Base-by-base conservation (phyloP, 805 yeast genomes). In the Candida succiphila region DNA sequence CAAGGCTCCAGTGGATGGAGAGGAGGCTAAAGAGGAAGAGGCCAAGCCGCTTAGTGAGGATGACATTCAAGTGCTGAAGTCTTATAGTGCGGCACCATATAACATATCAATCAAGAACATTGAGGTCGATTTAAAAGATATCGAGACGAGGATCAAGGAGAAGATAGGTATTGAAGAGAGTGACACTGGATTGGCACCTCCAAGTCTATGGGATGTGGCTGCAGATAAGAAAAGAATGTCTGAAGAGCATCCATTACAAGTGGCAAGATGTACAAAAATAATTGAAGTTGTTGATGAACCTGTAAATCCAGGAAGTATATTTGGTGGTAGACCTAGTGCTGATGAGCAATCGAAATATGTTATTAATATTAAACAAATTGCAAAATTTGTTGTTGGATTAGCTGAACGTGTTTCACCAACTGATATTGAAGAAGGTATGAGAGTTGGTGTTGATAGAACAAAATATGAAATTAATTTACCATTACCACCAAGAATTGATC, bases 371-470 rank as follows among this genome's bases (percentile, higher is more conserved):
- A 92, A 94, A 61, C 99, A 94, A 58, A 89, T 92, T 46, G 99
- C 99, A 41, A 92, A 92, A 59, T 92, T 92, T 53, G 96, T 92
- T 29, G 98, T 92, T 30, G 94, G 89, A 4, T 67, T 92, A 39
- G 99, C 97, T 31, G 96, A 94, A 56, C 76, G 95, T 43, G 96
- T 92, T 10, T 83, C 95, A 12, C 98, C 98, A 24, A 92, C 98
- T 0, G 99, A 92, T 69, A 88, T 92, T 37, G 98, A 92, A 61
- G 98, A 94, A 60, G 97, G 98, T 34, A 94, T 92, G 98, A 75
- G 98, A 56, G 97, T 92, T 25, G 99, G 99, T 52, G 98, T 92
- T 37, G 98, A 94, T 57, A 77, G 98, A 59, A 87, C 84, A 51
- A 89, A 89, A 61, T 92, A 92, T 61, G 95, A 88, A 58, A 94